phyloP scores from a whole-genome alignment of 2,329 filamentous ascomycete species.

The Ophiostoma piceae region DNA sequence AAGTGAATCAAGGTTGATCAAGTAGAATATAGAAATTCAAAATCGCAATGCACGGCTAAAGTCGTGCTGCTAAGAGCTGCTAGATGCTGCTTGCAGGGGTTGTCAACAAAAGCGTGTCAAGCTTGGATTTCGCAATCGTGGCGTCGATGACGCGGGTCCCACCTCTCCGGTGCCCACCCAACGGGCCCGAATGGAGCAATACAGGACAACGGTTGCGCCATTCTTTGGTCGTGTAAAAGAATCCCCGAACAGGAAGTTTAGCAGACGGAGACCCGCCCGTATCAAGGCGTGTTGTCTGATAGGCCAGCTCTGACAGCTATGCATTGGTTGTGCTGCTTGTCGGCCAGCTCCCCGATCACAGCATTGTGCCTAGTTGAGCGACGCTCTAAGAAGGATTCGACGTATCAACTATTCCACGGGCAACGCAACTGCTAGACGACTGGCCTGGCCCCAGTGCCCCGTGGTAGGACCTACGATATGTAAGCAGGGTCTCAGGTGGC shows the following conservation, averaged over 20 bases:
- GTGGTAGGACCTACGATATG: background rate
- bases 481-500: background rate
- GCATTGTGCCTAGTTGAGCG: background rate
- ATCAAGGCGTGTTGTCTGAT: background rate
- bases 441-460: background rate
- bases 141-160: slow-evolving; percentile 20
- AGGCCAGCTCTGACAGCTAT: background rate
- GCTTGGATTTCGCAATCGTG: slow-evolving; percentile 18
- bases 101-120: background rate
- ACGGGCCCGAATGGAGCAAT: slow-evolving; percentile 19
- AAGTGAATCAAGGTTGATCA: background rate
- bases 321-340: background rate
- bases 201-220: slow-evolving; percentile 8
- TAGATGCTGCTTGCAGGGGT: slow-evolving; percentile 7
- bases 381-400: background rate
- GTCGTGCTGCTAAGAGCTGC: background rate
- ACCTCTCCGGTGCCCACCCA: background rate
- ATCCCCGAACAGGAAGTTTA: slow-evolving; percentile 9
- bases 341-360: background rate
- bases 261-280: background rate
- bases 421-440: background rate
- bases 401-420: background rate
- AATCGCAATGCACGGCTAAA: background rate
- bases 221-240: background rate
- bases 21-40: slow-evolving; percentile 1